Evolutionary conservation across 805 yeast genomes (phyloP), one percentile per base, ranked within the genome.

Genomic region (Cyberlindnera samutprakarnensis): DNA sequence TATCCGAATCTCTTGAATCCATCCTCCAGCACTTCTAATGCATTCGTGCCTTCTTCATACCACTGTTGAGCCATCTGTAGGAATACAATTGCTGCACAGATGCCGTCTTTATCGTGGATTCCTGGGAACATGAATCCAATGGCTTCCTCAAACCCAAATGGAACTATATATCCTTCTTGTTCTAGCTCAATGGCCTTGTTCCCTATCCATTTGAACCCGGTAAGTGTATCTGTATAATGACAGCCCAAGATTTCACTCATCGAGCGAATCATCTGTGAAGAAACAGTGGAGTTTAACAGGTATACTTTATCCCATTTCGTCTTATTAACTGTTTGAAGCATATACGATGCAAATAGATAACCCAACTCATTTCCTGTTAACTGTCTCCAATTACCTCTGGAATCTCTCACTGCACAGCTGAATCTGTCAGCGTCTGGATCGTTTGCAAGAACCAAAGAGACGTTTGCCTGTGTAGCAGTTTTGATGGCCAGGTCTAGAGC

Each of bases 351-450:
- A 61, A 92, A 85, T 32, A 92, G 56, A 38, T 73, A 72, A 1
- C 97, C 98, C 30, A 90, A 68, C 53, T 90, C 95, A 55, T 90
- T 88, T 3, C 98, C 98, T 0, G 88, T 78, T 32, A 90, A 59
- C 54, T 88, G 96, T 35, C 56, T 61, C 94, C 95, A 88, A 12
- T 47, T 37, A 44, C 47, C 37, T 4, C 10, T 6, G 4, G 41
- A 34, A n/a, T 27, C 32, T 42, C 71, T 75, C 14, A 82, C 69
- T 0, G 95, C 95, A 8, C 73, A 81, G 7, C 92, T 78, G 50
- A 90, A 90, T 37, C 98, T 65, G 54, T 90, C 98, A 1, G 97
- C 98, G 57, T 90, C 98, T 0, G 98, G 98, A 51, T 90, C 98
- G 54, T 81, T 90, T 1, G 96, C 95, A 3, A 90, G 47, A 2